phyloP scores from a whole-genome alignment of 306 rosid species.

The Dryas alaskensis region DNA sequence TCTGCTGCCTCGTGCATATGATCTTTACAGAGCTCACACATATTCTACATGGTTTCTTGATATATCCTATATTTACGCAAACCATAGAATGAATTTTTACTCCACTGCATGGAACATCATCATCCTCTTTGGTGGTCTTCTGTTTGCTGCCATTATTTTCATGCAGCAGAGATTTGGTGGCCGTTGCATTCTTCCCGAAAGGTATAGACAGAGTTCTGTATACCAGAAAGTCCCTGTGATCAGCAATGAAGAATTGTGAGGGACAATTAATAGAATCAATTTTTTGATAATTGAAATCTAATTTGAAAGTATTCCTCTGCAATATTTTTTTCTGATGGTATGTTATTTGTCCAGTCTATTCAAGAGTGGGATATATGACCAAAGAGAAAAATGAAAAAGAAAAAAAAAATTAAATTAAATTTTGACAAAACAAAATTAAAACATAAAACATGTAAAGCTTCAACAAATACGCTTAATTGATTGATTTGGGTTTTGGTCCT shows the following conservation, averaged over 20 bases:
- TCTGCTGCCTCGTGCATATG: constrained; percentile 83
- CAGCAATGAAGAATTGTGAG: constrained; percentile 67
- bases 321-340: not conserved
- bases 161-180: constrained; percentile 85
- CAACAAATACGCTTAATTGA: no score
- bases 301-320: not conserved
- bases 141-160: constrained; percentile 57
- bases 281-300: not conserved
- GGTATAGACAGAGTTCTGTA: constrained; percentile 38
- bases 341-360: not conserved
- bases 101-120: constrained; percentile 85
- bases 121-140: constrained; percentile 54
- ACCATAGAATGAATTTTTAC: constrained; percentile 66
- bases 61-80: constrained; percentile 66
- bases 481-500: no score
- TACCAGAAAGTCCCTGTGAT: constrained; percentile 76
- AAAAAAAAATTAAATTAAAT: no score
- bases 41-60: constrained; percentile 49
- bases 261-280: not conserved
- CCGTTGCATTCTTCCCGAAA: constrained; percentile 65
- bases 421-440: no score
- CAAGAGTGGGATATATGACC: no score
- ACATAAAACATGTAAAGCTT: no score
- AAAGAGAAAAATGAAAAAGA: no score
- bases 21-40: constrained; percentile 70